phyloP scores from a whole-genome alignment of 768 basidiomycete genomes.

The Plicaturopsis crispa region DNA sequence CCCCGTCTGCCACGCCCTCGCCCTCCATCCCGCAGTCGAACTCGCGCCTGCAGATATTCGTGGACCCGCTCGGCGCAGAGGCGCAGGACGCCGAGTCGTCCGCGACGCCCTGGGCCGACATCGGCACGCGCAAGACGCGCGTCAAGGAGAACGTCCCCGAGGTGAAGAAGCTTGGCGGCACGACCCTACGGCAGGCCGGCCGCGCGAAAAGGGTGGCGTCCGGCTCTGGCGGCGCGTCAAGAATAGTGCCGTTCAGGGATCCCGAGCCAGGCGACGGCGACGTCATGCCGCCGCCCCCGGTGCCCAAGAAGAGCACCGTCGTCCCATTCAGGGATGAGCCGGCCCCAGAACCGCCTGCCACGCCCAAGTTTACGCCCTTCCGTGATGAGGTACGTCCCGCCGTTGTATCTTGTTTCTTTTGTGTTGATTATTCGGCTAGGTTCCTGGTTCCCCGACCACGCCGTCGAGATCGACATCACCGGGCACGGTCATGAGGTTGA shows the following conservation, averaged over 20 bases:
- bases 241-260: slow-evolving; percentile 62
- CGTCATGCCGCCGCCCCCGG: slow-evolving; percentile 10
- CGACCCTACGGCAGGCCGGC: slow-evolving; percentile 58
- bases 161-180: slow-evolving; percentile 58
- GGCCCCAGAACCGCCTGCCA: too few relatives aligned
- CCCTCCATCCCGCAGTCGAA: slow-evolving; percentile 37
- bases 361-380: slow-evolving; percentile 66
- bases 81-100: slow-evolving; percentile 34
- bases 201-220: slow-evolving; percentile 45
- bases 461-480: slow-evolving; percentile 21
- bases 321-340: slow-evolving; percentile 34
- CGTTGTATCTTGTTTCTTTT: slow-evolving; percentile 3
- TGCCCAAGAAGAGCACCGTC: slow-evolving; percentile 23
- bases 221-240: slow-evolving; percentile 32
- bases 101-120: slow-evolving; percentile 54
- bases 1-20: slow-evolving; percentile 16
- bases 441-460: slow-evolving; percentile 16
- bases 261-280: slow-evolving; percentile 34
- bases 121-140: slow-evolving; percentile 71
- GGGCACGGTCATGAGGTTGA: slow-evolving; percentile 42
- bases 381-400: slow-evolving; percentile 53
- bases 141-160: slow-evolving; percentile 75
- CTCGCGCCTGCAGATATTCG: slow-evolving; percentile 57
- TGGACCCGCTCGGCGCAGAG: slow-evolving; percentile 57
- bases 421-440: slow-evolving; percentile 10